These are phyloP conservation scores for Cucumis cinereus DNA, from an alignment of 306 rosid genomes.

Conservation along the genomic window DNA sequence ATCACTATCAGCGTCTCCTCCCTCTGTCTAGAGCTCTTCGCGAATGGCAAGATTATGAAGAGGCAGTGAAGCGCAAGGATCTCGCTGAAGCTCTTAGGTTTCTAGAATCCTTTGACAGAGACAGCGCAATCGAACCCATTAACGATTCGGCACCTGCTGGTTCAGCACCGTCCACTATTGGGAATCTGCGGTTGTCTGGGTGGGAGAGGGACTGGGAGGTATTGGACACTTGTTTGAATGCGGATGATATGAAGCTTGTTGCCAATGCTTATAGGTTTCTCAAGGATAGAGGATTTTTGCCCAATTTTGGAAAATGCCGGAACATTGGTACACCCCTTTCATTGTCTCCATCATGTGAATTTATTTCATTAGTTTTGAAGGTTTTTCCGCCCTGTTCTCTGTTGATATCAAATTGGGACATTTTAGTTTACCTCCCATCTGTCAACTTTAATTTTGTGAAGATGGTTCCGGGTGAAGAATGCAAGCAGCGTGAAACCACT, in stretches of 20 bases:
- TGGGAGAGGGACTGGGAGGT: constrained; percentile 89
- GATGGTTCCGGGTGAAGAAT: background rate
- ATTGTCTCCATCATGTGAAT: background rate
- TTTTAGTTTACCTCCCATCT: background rate
- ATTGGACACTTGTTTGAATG: constrained; percentile 80
- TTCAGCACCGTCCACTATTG: constrained; percentile 26
- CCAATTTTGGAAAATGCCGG: constrained; percentile 82
- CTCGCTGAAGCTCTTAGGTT: constrained; percentile 71
- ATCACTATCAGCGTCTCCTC: background rate
- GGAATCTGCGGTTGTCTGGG: constrained; percentile 41
- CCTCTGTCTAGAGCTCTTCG: constrained; percentile 30
- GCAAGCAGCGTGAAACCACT: background rate
- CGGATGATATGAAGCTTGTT: constrained; percentile 93
- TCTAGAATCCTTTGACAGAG: constrained; percentile 42
- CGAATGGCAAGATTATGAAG: constrained; percentile 90
- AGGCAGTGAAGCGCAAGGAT: constrained; percentile 88
- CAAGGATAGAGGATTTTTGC: constrained; percentile 64
- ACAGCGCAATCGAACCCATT: constrained; percentile 17
- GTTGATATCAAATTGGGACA: background rate
- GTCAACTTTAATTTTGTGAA: background rate
- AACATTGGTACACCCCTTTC: constrained; percentile 42
- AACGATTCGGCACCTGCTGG: constrained; percentile 12
- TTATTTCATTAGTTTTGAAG: background rate
- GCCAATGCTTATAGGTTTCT: constrained; percentile 68
- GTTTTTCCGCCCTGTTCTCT: background rate